A percentile compares a stretch with the other conserved stretches of the same genome.
Conservation (phyloP, 164 flowering plant species). For the Stephania yunnanensis region DNA sequence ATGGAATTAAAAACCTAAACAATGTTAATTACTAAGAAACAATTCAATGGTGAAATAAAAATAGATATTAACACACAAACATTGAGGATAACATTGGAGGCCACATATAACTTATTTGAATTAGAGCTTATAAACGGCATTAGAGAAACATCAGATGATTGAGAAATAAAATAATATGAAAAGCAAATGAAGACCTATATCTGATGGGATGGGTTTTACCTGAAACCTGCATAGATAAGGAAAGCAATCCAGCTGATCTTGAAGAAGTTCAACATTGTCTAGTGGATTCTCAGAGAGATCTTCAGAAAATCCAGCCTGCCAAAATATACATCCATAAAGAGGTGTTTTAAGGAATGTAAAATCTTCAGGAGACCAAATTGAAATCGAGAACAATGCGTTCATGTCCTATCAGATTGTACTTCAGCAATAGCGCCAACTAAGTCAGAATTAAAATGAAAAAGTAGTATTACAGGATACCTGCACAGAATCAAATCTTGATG, state of each 20-base stretch:
- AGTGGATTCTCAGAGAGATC: conserved; percentile 85
- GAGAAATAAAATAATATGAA: neutral
- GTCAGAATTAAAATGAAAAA: conserved; percentile 6
- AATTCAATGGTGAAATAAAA: neutral
- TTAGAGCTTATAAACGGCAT: too few relatives aligned
- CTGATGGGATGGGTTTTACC: conserved; percentile 27
- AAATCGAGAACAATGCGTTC: neutral
- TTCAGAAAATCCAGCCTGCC: conserved; percentile 74
- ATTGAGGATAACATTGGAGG: neutral
- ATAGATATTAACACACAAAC: neutral
- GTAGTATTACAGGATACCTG: conserved; percentile 42
- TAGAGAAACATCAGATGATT: too few relatives aligned
- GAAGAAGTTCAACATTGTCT: conserved; percentile 93
- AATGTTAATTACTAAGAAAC: neutral
- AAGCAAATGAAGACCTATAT: neutral
- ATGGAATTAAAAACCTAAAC: conserved; percentile 1
- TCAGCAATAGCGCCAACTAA: neutral
- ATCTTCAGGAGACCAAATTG: neutral
- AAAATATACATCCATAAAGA: conserved; percentile 8
- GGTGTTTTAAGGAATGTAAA: neutral
- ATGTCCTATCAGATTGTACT: neutral
- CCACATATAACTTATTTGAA: neutral
- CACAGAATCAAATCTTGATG: conserved; percentile 92
- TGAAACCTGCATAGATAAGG: conserved; percentile 91
- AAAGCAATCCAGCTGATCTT: conserved; percentile 90